Percentiles rank a stretch among this genome's conserved stretches.
These are phyloP conservation scores for Collybiopsis confluens DNA, from an alignment of 768 basidiomycete species.

Conservation along the genomic window DNA sequence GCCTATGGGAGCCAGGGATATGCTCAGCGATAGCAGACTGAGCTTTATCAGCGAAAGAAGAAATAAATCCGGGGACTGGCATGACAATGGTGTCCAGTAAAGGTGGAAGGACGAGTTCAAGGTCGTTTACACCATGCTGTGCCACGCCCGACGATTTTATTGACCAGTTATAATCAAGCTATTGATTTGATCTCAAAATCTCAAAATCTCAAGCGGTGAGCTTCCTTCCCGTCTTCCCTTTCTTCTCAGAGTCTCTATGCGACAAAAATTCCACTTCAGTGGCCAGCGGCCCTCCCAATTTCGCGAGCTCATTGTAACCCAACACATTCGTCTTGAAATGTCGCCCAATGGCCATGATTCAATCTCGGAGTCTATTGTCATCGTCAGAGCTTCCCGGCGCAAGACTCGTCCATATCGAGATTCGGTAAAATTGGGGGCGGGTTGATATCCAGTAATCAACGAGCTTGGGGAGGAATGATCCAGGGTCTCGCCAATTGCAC, in stretches of 20 bases:
- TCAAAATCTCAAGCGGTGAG: conserved; percentile 60
- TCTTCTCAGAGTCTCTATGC: conserved; percentile 94
- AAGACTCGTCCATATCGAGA: conserved; percentile 96
- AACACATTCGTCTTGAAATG: conserved; percentile 93
- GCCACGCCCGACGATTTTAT: no score
- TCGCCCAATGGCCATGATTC: conserved; percentile 78
- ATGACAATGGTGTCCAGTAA: conserved; percentile 35
- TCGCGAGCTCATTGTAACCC: conserved; percentile 68
- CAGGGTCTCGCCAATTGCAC: conserved; percentile 98
- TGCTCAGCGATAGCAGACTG: conserved; percentile 62
- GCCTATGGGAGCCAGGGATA: conserved; percentile 39
- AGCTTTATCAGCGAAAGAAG: conserved; percentile 72
- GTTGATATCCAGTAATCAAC: conserved; percentile 89
- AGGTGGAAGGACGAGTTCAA: conserved; percentile 14
- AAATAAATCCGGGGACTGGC: conserved; percentile 60
- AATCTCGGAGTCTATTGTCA: conserved; percentile 53
- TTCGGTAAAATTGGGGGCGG: conserved; percentile 90
- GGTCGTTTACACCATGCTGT: neutral
- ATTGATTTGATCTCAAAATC: no score
- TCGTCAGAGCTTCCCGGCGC: conserved; percentile 56
- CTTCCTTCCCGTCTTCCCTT: conserved; percentile 80
- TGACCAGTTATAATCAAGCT: no score
- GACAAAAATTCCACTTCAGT: conserved; percentile 94
- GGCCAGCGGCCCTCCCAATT: conserved; percentile 79
- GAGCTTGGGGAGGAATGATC: conserved; percentile 41